Conservation (phyloP, 2,329 filamentous ascomycete species). For the Celoporthe dispersa region DNA sequence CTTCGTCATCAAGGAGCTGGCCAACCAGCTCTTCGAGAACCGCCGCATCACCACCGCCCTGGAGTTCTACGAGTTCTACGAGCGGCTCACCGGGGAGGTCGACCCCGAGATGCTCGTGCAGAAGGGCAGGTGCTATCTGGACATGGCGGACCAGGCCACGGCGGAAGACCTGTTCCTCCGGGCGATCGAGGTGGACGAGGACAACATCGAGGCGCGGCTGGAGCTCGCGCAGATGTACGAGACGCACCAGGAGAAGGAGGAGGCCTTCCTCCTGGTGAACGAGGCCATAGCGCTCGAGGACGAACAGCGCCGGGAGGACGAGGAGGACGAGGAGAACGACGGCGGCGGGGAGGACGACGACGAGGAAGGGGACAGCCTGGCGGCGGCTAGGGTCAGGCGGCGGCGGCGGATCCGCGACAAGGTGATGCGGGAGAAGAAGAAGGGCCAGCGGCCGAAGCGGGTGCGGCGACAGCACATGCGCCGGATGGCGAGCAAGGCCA, state of each 20-base stretch:
- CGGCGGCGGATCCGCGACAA: conserved; percentile 34
- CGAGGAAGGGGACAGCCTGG: conserved; percentile 37
- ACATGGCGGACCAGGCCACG: conserved; percentile 64
- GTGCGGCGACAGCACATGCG: conserved; percentile 27
- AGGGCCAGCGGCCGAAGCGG: conserved; percentile 22
- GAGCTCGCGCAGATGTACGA: conserved; percentile 87
- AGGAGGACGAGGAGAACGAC: conserved; percentile 34
- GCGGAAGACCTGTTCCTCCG: conserved; percentile 80
- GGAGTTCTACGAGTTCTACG: conserved; percentile 60
- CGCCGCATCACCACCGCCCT: conserved; percentile 49
- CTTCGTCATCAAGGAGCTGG: conserved; percentile 77
- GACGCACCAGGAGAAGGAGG: conserved; percentile 70
- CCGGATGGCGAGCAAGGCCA: conserved; percentile 34
- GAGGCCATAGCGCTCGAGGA: conserved; percentile 72
- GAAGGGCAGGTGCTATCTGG: conserved; percentile 71
- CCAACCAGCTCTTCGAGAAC: conserved; percentile 50
- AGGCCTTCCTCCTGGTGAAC: conserved; percentile 76
- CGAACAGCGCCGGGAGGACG: conserved; percentile 41
- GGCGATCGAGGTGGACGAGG: conserved; percentile 72
- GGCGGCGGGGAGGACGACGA: conserved; percentile 31
- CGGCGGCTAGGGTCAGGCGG: conserved; percentile 38
- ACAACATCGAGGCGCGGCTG: conserved; percentile 76
- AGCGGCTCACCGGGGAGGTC: conserved; percentile 50
- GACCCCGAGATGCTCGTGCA: conserved; percentile 59
- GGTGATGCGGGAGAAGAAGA: conserved; percentile 32